Percentiles rank a stretch among this genome's conserved stretches.
Conservation (phyloP, 108 stramenopile species). For the Schizochytrium sp. region DNA sequence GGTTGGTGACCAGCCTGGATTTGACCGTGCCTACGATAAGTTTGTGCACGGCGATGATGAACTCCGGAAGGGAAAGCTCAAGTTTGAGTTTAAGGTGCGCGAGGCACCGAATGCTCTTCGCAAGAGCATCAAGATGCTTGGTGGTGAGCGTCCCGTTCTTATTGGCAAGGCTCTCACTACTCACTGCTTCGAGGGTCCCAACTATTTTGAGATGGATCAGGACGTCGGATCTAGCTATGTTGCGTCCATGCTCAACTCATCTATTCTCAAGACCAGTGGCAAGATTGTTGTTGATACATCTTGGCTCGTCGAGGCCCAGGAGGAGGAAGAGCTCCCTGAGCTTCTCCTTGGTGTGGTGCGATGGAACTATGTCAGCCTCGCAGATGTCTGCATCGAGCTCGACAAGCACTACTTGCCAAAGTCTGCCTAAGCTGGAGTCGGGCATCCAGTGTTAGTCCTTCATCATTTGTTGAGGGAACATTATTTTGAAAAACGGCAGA, state of each 20-base stretch:
- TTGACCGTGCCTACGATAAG: conserved; percentile 20
- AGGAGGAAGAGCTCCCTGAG: conserved; percentile 44
- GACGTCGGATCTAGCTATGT: conserved; percentile 44
- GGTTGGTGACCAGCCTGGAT: not conserved
- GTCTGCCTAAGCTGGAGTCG: not conserved
- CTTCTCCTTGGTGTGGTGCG: conserved; percentile 25
- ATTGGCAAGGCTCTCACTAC: conserved; percentile 59
- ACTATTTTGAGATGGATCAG: conserved; percentile 56
- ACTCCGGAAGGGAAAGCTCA: not conserved
- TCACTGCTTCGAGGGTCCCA: not conserved
- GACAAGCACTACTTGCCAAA: conserved; percentile 42
- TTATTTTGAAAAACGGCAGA: too few relatives aligned
- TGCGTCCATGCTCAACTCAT: conserved; percentile 56
- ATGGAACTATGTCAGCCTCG: conserved; percentile 43
- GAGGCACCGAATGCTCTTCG: conserved; percentile 53
- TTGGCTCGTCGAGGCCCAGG: conserved; percentile 49
- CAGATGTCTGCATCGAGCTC: conserved; percentile 24
- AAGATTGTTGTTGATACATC: conserved; percentile 7
- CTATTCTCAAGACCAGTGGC: conserved; percentile 44
- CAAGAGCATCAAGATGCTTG: conserved; percentile 56
- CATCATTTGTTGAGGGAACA: too few relatives aligned
- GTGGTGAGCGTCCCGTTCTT: conserved; percentile 53
- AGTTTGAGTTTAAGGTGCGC: conserved; percentile 15
- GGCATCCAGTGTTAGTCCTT: not conserved
- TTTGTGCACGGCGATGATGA: conserved; percentile 35